phyloP scores from a whole-genome alignment of 2,329 filamentous ascomycete genomes.

The Basipetospora sp. region DNA sequence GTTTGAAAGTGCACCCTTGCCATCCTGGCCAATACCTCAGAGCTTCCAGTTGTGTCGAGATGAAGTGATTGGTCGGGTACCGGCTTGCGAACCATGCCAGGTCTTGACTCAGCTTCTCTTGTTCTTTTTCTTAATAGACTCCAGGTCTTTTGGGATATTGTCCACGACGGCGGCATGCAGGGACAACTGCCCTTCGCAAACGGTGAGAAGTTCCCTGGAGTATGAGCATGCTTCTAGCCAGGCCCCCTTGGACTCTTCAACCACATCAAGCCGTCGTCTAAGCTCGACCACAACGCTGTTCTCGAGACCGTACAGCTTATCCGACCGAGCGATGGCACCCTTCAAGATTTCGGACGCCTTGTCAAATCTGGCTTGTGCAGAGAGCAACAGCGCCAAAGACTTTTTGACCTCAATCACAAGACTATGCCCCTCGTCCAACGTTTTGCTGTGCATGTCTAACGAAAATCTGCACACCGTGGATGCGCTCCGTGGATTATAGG shows the following conservation, averaged over 20 bases:
- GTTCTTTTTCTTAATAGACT: background rate
- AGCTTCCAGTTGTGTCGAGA: background rate
- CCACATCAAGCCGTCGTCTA: background rate
- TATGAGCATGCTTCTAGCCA: background rate
- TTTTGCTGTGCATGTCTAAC: background rate
- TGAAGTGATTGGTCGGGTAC: background rate
- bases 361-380: background rate
- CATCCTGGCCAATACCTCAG: background rate
- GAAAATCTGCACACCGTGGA: background rate
- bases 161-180: background rate
- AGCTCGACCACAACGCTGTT: background rate
- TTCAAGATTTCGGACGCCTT: background rate
- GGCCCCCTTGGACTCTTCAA: background rate
- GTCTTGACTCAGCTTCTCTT: background rate
- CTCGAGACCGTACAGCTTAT: background rate
- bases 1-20: background rate
- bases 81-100: background rate
- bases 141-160: background rate
- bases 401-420: background rate
- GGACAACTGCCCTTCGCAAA: background rate
- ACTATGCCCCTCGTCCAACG: background rate
- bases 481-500: background rate
- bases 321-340: background rate
- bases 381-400: background rate
- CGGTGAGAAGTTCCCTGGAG: background rate